phyloP scores from a whole-genome alignment of 768 basidiomycete genomes.

The Mycena galericulata region DNA sequence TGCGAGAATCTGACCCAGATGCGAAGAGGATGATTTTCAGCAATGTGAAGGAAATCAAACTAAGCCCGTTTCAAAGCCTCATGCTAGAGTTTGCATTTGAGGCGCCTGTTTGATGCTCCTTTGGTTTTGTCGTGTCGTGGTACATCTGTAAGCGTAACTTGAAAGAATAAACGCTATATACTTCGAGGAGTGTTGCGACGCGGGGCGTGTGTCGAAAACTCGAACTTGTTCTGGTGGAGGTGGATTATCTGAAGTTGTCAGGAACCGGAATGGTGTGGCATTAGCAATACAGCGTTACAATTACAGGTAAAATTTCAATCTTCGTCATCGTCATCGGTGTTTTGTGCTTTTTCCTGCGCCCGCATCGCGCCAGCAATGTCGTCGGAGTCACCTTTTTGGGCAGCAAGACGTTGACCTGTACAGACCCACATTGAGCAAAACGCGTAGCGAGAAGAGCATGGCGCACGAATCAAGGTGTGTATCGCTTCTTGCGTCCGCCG shows the following conservation, averaged over 20 bases:
- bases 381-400: conserved; percentile 83
- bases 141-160: neutral
- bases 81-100: conserved; percentile 16
- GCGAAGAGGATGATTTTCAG: neutral
- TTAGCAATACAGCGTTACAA: conserved; percentile 32
- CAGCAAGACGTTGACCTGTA: conserved; percentile 81
- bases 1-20: neutral
- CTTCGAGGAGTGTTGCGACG: too few relatives aligned
- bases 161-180: too few relatives aligned
- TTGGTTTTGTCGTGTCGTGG: neutral
- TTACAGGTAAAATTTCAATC: conserved; percentile 51
- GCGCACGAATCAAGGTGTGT: conserved; percentile 91
- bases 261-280: neutral
- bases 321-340: conserved; percentile 68
- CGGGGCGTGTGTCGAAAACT: neutral
- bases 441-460: neutral
- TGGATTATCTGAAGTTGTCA: neutral
- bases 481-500: conserved; percentile 92
- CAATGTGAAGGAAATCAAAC: neutral
- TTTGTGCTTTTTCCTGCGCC: conserved; percentile 72
- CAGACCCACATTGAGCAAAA: conserved; percentile 11
- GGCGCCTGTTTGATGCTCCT: neutral
- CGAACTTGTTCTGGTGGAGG: too few relatives aligned
- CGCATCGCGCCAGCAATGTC: conserved; percentile 88
- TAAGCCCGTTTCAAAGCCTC: conserved; percentile 1